Evolutionary conservation across 192 early-diverging fungal genomes (phyloP).

Genomic region (Mortierella antarctica): DNA sequence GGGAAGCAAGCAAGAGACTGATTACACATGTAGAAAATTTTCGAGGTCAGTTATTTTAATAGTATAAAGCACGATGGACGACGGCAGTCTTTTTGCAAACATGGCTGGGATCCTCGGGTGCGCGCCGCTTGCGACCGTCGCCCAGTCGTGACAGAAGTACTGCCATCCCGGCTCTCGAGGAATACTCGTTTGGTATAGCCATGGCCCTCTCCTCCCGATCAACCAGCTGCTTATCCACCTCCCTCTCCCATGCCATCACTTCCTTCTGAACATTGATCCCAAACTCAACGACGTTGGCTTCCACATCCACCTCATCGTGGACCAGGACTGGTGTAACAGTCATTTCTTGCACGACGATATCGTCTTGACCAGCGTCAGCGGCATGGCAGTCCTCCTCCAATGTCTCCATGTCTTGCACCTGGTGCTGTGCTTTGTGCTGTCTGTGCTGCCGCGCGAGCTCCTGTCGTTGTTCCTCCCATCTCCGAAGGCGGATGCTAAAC

Average conservation of each 20-base stretch:
- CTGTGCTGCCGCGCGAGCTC: slow-evolving; percentile 9
- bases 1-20: not conserved
- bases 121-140: slow-evolving; percentile 28
- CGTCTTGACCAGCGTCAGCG: not conserved
- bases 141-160: slow-evolving; percentile 1
- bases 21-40: too few species aligned
- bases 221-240: not conserved
- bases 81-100: not conserved
- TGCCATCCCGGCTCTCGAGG: slow-evolving; percentile 1
- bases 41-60: too few species aligned
- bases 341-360: not conserved
- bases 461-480: slow-evolving; percentile 10
- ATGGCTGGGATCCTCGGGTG: slow-evolving; percentile 18
- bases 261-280: slow-evolving; percentile 11
- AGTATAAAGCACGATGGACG: too few species aligned
- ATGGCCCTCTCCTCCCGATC: slow-evolving; percentile 15
- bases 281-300: slow-evolving; percentile 22
- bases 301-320: slow-evolving; percentile 26
- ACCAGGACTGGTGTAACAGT: slow-evolving; percentile 21
- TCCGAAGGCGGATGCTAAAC: slow-evolving; percentile 22
- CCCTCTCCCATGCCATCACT: slow-evolving; percentile 13
- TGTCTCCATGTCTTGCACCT: not conserved
- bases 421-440: slow-evolving; percentile 7
- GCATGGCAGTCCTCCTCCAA: not conserved
- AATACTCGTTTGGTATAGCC: not conserved